Evolutionary conservation across 1,284 basidiomycete species (phyloP).

Genomic region (Meripilus lineatus): DNA sequence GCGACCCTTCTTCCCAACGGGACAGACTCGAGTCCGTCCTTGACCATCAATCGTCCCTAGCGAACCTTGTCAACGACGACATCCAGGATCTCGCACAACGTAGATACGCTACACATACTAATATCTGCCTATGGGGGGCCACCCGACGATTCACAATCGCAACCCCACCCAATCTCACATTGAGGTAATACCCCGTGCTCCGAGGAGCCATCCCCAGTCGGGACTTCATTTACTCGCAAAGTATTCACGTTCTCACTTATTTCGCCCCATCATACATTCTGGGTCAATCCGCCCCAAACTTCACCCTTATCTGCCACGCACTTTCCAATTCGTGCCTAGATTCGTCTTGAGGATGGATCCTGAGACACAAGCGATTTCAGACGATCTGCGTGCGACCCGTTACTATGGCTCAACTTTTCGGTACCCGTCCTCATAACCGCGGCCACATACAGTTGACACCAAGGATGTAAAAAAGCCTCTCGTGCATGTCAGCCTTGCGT

Average conservation of each 20-base stretch:
- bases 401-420: slow-evolving; percentile 11
- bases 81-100: too few species aligned
- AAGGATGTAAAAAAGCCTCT: too few species aligned
- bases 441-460: too few species aligned
- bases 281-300: background rate
- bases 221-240: too few species aligned
- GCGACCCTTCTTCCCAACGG: slow-evolving; percentile 7
- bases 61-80: background rate
- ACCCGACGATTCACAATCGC: too few species aligned
- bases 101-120: too few species aligned
- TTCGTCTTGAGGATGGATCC: background rate
- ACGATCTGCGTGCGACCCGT: slow-evolving; percentile 19
- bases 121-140: too few species aligned
- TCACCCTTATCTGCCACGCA: background rate
- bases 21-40: slow-evolving; percentile 3
- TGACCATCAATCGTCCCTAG: slow-evolving; percentile 1
- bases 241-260: too few species aligned
- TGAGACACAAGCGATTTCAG: background rate
- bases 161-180: too few species aligned
- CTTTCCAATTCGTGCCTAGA: background rate
- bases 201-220: too few species aligned
- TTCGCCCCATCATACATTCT: background rate
- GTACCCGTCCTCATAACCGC: slow-evolving; percentile 3
- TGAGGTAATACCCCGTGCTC: too few species aligned
- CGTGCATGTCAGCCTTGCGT: too few species aligned